These are phyloP conservation scores for Nitzschia sp. DNA, from an alignment of 108 stramenopile genomes.

Conservation along the genomic window DNA sequence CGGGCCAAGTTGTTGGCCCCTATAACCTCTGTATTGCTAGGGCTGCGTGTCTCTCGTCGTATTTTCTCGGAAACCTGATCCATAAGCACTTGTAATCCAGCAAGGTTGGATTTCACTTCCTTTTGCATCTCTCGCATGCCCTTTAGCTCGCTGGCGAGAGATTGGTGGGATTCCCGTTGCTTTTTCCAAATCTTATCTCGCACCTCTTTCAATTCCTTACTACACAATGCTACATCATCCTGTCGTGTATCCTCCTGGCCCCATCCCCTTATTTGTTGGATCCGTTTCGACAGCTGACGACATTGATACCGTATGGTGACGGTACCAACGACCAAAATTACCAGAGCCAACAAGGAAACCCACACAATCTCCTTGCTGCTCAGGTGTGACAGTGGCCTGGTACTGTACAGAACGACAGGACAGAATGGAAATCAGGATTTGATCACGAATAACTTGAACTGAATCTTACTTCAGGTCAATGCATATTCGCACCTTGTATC, in stretches of 20 bases:
- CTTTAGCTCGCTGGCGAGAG: background rate
- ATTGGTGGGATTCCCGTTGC: background rate
- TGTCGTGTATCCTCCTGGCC: background rate
- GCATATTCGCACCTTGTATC: too few species aligned
- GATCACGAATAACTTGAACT: too few species aligned
- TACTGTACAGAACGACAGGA: too few species aligned
- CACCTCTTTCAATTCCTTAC: background rate
- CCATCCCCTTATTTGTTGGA: background rate
- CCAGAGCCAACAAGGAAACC: background rate
- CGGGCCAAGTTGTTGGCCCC: background rate
- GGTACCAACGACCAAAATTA: background rate
- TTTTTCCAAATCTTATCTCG: background rate
- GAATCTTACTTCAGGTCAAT: too few species aligned
- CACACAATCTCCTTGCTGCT: background rate
- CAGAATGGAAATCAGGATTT: too few species aligned
- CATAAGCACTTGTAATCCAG: constrained; percentile 6
- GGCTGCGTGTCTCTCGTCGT: background rate
- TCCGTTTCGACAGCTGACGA: background rate
- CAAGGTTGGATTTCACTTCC: constrained; percentile 17
- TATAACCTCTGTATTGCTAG: too few species aligned
- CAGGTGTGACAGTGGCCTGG: too few species aligned
- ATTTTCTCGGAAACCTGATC: background rate
- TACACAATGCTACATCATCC: background rate
- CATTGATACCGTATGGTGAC: constrained; percentile 1
- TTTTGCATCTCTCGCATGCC: constrained; percentile 2